Evolutionary conservation across 257 asterid species (phyloP), one percentile per base, ranked within the genome.

Genomic region (Verbascum thapsus): DNA sequence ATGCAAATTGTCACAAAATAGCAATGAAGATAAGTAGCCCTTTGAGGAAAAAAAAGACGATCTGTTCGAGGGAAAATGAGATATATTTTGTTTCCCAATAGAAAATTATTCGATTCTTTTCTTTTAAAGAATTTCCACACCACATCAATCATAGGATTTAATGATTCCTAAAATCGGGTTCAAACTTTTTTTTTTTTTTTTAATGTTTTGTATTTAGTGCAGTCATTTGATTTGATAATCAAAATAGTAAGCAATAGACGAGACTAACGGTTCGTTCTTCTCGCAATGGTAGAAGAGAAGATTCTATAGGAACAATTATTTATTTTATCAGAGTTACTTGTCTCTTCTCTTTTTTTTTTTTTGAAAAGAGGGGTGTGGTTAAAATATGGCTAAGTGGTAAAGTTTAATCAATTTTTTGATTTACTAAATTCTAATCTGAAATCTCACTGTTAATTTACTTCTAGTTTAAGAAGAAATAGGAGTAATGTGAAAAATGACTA

Each of bases 121-220:
- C 45, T 57, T 57, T 57, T 49, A 57, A 57, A 57, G 63, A 57
- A 57, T 57, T 57, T 37, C 10, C 49, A 38, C 10, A 13, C 18
- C 20, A 49, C 6, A 49, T 15, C 15, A 49, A 34, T 19, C 20
- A 49, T 49, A 49, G 30, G 55, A 17, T 49, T 49, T 49, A 49
- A 19, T 19, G 34, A 9, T 49, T 49, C 35, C 32, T 49, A 49
- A 49, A 49, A 49, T 6, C 15, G 34, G 10, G 11, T 19, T 49
- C 34, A 49, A n/a, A n/a, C n/a, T n/a, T n/a, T n/a, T n/a, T n/a
- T n/a, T n/a, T n/a, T n/a, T 47, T 3, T 47, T 47, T 17, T 49
- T n/a, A 8, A 49, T 7, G 18, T 3, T 45, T 10, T 45, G 17
- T 16, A 45, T 45, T 45, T 15, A n/a, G n/a, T n/a, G 50, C 12